phyloP scores from a whole-genome alignment of 2,329 filamentous ascomycete genomes.

The Daldinia sp. region DNA sequence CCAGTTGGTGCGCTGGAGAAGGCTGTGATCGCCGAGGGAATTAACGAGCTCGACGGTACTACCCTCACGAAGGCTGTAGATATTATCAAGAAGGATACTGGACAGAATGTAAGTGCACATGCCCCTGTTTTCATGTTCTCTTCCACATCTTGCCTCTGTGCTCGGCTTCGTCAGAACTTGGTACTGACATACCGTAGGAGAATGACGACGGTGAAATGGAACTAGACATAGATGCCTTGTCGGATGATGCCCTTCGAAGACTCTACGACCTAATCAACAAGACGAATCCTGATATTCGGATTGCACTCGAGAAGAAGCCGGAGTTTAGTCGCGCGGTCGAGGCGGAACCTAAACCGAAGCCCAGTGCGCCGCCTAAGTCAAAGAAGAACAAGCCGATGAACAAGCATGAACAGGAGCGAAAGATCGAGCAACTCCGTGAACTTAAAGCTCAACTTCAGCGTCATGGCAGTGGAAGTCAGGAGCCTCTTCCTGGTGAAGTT shows the following conservation, averaged over 20 bases:
- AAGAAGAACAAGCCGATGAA: slow-evolving; percentile 83
- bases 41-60: slow-evolving; percentile 79
- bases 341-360: slow-evolving; percentile 39
- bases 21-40: slow-evolving; percentile 86
- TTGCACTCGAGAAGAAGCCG: slow-evolving; percentile 47
- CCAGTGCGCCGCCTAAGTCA: slow-evolving; percentile 58
- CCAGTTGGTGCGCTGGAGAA: slow-evolving; percentile 82
- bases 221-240: slow-evolving; percentile 66
- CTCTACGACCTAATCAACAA: slow-evolving; percentile 55
- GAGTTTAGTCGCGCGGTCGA: slow-evolving; percentile 41
- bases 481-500: slow-evolving; percentile 40
- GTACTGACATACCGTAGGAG: slow-evolving; percentile 52
- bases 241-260: slow-evolving; percentile 62
- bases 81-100: slow-evolving; percentile 89
- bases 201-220: slow-evolving; percentile 68
- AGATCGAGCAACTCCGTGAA: slow-evolving; percentile 69
- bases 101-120: slow-evolving; percentile 69
- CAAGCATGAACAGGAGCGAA: slow-evolving; percentile 73
- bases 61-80: slow-evolving; percentile 82
- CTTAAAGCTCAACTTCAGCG: slow-evolving; percentile 62
- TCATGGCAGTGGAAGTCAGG: slow-evolving; percentile 55
- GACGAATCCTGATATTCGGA: slow-evolving; percentile 50
- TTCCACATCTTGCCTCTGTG: neutral
- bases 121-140: slow-evolving; percentile 23
- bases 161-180: neutral